These are phyloP conservation scores for Coemansia sp. DNA, from an alignment of 371 early-diverging fungal species.

Conservation along the genomic window DNA sequence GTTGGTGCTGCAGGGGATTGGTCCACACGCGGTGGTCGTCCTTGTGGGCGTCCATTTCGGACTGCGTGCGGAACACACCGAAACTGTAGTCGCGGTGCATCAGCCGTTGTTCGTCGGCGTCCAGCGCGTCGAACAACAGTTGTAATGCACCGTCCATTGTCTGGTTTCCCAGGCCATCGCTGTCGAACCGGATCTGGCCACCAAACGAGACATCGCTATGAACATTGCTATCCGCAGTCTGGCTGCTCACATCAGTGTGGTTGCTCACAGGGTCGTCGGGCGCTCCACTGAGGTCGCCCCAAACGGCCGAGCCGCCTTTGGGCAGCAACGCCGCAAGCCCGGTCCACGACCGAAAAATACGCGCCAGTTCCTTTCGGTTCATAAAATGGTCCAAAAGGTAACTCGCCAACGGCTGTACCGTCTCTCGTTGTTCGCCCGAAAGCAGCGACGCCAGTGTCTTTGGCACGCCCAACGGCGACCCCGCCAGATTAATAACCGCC, in stretches of 20 bases:
- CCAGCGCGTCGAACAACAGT: constrained; percentile 57
- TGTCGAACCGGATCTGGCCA: constrained; percentile 37
- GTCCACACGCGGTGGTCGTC: constrained; percentile 72
- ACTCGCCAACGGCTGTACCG: constrained; percentile 76
- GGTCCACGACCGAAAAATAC: constrained; percentile 83
- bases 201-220: constrained; percentile 21
- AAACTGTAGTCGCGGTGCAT: constrained; percentile 63
- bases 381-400: constrained; percentile 86
- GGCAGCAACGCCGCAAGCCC: constrained; percentile 77
- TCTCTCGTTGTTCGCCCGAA: constrained; percentile 85
- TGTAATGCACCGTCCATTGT: constrained; percentile 60
- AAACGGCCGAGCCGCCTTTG: constrained; percentile 81
- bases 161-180: constrained; percentile 24
- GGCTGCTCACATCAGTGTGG: not conserved
- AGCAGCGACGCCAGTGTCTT: constrained; percentile 77
- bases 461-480: constrained; percentile 86
- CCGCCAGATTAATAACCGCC: constrained; percentile 82
- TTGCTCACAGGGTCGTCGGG: constrained; percentile 60
- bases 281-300: constrained; percentile 69
- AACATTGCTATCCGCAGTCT: too few species aligned
- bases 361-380: constrained; percentile 71
- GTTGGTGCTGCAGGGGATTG: constrained; percentile 79
- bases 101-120: constrained; percentile 55
- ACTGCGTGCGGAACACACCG: constrained; percentile 61
- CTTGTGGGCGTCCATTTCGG: constrained; percentile 56